Base-by-base conservation (phyloP, 139 green algal genomes). In the Desmodesmus armatus region DNA sequence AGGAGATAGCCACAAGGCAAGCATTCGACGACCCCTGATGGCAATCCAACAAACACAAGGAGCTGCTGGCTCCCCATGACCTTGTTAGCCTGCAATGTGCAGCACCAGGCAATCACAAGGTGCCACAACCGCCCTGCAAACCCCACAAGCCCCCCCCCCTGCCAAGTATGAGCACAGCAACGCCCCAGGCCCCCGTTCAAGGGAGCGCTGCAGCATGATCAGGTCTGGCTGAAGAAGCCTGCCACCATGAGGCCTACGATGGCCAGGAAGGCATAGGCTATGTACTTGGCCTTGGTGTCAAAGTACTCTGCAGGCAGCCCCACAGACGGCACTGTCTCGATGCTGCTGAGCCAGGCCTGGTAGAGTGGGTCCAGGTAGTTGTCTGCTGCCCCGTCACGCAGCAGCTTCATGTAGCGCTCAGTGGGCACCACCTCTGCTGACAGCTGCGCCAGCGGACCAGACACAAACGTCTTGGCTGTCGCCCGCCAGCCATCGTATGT, bases 281-380 rank as follows among this genome's bases (percentile, higher is more conserved):
- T 83, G 78, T 88, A 89, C 73, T 89, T 89, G 21, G 74, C 80
- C 31, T 87, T 87, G 1, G 87, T 89, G 85, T 90, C 82, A 72
- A 72, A 92, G 82, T 92, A 92, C 47, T 91, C 87, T 0, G 78
- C 29, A 7, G 51, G 51, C 74, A 92, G 78, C 3, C 89, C 89
- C 3, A 79, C 80, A n/a, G 58, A 44, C 17, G 70, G 70, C 27
- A 82, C 76, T 3, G 73, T 83, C n/a, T 81, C 49, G n/a, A 88
- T 47, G 27, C 47, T 58, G 35, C 47, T 78, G 25, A 88, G 67
- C 55, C 69, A 85, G 1, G 85, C 85, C 87, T 92, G 89, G 78
- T 88, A 91, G 0, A 71, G 49, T 0, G 89, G 89, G 74, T 92
- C 89, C 49, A 92, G 72, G 85, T 90, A 90, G 85, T 92, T 89